Base-by-base conservation (phyloP, 495 filamentous ascomycete genomes). In the Penicillium odoratum region DNA sequence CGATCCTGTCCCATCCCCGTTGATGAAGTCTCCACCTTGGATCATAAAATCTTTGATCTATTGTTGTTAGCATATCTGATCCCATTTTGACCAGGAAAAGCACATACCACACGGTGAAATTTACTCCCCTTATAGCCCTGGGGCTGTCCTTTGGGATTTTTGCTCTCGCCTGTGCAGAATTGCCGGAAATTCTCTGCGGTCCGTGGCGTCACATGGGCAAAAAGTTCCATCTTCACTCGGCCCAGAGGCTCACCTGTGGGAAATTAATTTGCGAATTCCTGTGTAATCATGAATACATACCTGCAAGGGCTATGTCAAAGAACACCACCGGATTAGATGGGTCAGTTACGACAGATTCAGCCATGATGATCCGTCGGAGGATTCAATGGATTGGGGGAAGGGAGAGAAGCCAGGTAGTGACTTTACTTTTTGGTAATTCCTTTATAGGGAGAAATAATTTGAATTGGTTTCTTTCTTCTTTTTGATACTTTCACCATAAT, bases 121-220 rank as follows among this genome's bases (percentile, higher is more conserved):
- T 92, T 96, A 78, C 84, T 85, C 28, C 90, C 90, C 70, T 97
- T 98, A 76, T 96, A 98, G 31, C 94, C 94, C 64, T 94, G 86
- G 7, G 92, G 91, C 53, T 85, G 78, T n/a, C 92, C 92, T 31
- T 86, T 81, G 45, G 80, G 66, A 65, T 89, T 89, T 77, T 93
- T 97, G 48, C 79, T 87, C 75, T 98, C 94, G 57, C 94, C 95
- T 0, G 92, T 98, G 74, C 95, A 98, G 75, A 95, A 96, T 68
- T 95, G 91, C 13, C 93, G 89, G 71, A 98, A 97, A 74, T 98
- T 98, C 74, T 97, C 94, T 16, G 93, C 92, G 6, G 94, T 98
- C 58, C 85, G 84, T 31, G 94, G 95, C 0, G 90, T 89, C 7
- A 86, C 76, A 68, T 94, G 81, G 43, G 87, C 85, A 80, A 93